Evolutionary conservation across 2,329 filamentous ascomycete genomes (phyloP), one percentile per base, ranked within the genome.

Genomic region (Aspergillus proliferans): DNA sequence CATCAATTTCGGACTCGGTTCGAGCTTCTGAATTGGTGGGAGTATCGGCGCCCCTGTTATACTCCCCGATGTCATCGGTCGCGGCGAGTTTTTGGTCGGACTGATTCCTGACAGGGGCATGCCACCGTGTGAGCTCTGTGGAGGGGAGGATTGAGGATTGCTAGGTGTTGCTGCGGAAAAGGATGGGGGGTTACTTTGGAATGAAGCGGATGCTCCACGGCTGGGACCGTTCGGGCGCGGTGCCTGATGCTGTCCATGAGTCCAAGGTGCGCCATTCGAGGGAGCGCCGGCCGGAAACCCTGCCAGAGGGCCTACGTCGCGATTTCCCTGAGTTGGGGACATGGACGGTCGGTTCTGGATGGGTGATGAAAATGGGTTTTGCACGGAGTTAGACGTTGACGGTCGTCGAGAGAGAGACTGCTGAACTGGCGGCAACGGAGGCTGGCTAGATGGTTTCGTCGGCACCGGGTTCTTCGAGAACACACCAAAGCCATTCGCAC

Each of bases 261-360:
- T 65, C 53, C 60, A 62, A 8, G 67, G 58, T 3, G 62, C 48
- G 12, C 58, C 63, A 44, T 69, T 66, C n/a, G 60, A 54, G 7
- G 60, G 49, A 12, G 50, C 54, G 21, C 60, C 53, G 14, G 63
- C 58, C n/a, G 69, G 70, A 39, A 75, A 69, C 7, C 72, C 72
- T 18, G 71, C 72, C 41, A 75, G 62, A 45, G 69, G 71, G 3
- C 72, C 71, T 42, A 75, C 61, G 58, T 79, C 67, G 64, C 73
- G 61, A 61, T 79, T 66, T 48, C 77, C 67, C 65, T 78, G 60
- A 48, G 77, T 72, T 19, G 74, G 73, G 18, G 74, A 76, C 66
- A 76, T 73, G 1, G 72, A 70, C 1, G 73, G 71, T 12, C 67
- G 69, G 48, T 73, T 74, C 43, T 74, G 66, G 18, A 74, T 67